Conservation (phyloP, 2,329 filamentous ascomycete species). For the Microcyclospora pomicola region DNA sequence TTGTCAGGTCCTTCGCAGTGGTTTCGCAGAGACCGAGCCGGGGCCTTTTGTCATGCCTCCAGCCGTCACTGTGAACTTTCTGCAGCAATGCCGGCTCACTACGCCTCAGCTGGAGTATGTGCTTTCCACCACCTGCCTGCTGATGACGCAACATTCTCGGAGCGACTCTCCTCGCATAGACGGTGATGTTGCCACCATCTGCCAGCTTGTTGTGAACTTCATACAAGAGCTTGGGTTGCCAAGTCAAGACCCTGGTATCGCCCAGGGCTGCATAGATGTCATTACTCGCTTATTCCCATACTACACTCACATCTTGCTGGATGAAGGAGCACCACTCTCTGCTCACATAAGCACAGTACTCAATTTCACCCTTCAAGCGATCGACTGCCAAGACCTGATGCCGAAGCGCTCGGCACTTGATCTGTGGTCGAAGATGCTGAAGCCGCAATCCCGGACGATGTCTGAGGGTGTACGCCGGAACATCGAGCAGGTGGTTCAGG, state of each 20-base stretch:
- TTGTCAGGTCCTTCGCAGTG: constrained; percentile 57
- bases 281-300: constrained; percentile 49
- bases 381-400: constrained; percentile 58
- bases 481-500: constrained; percentile 32
- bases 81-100: constrained; percentile 38
- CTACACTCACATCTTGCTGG: constrained; percentile 48
- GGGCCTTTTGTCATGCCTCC: constrained; percentile 67
- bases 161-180: constrained; percentile 29
- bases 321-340: constrained; percentile 19
- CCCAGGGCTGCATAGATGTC: constrained; percentile 62
- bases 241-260: constrained; percentile 54
- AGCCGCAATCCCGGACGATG: constrained; percentile 23
- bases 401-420: constrained; percentile 61
- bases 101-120: constrained; percentile 55
- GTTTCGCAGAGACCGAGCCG: constrained; percentile 59
- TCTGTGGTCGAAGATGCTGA: constrained; percentile 53
- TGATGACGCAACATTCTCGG: constrained; percentile 36
- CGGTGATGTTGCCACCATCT: constrained; percentile 37
- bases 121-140: constrained; percentile 57
- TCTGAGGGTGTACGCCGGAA: constrained; percentile 9
- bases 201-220: constrained; percentile 50
- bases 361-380: constrained; percentile 54
- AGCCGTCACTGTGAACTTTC: constrained; percentile 49
- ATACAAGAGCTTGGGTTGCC: constrained; percentile 49
- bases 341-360: constrained; percentile 54